phyloP scores from a whole-genome alignment of 2,329 filamentous ascomycete species.

The Podosphaera fusca region DNA sequence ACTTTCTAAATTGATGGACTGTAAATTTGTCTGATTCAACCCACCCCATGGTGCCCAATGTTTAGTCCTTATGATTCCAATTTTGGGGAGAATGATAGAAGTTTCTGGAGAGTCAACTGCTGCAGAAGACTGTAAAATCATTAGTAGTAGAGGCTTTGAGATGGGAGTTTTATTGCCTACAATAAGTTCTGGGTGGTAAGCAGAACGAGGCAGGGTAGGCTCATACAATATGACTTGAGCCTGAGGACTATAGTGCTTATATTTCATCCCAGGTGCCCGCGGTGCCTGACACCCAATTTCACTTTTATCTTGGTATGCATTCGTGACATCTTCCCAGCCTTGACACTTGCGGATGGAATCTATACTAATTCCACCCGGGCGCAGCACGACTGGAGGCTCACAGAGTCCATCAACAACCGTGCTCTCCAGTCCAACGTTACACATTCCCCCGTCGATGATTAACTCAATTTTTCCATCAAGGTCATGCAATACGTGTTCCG shows the following conservation, averaged over 20 bases:
- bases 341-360: conserved; percentile 49
- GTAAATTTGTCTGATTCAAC: conserved; percentile 3
- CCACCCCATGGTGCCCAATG: conserved; percentile 16
- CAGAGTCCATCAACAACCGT: conserved; percentile 87
- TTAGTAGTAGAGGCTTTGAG: background rate
- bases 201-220: conserved; percentile 11
- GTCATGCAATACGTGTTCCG: conserved; percentile 73
- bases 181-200: background rate
- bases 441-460: conserved; percentile 74
- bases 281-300: conserved; percentile 44
- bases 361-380: conserved; percentile 71
- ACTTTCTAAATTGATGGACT: no score
- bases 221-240: conserved; percentile 73
- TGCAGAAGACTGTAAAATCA: no score
- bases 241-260: conserved; percentile 87
- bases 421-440: conserved; percentile 78
- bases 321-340: conserved; percentile 60
- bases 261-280: conserved; percentile 92
- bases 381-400: conserved; percentile 54
- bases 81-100: conserved; percentile 3
- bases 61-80: conserved; percentile 20
- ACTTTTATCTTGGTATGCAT: conserved; percentile 57
- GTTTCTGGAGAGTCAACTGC: background rate
- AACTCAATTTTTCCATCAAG: conserved; percentile 59
- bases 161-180: background rate